Evolutionary conservation across 495 filamentous ascomycete species (phyloP).

Genomic region (Trichocladium uniseriatum): DNA sequence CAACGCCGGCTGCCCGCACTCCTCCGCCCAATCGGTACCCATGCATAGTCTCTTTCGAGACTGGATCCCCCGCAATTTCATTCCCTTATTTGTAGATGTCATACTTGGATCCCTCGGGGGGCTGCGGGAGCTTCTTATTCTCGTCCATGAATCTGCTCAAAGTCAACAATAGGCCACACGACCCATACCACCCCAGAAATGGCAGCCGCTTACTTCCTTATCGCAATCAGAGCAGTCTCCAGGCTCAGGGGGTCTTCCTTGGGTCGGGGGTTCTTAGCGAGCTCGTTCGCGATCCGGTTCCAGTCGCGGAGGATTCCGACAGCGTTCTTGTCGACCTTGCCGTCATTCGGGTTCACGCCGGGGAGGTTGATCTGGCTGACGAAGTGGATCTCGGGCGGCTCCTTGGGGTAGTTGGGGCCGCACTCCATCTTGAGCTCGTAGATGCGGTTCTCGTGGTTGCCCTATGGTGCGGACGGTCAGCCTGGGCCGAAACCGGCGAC

Average conservation of each 20-base stretch:
- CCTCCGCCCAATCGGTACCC: too few species aligned
- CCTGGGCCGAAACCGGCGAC: not conserved
- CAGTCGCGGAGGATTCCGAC: conserved; percentile 78
- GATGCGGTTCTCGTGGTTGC: conserved; percentile 94
- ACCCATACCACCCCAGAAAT: not conserved
- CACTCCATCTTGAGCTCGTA: conserved; percentile 98
- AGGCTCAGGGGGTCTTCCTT: conserved; percentile 29
- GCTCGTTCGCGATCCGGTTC: conserved; percentile 81
- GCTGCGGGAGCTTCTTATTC: conserved; percentile 92
- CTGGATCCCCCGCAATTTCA: too few species aligned
- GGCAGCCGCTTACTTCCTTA: conserved; percentile 20
- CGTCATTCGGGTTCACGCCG: conserved; percentile 70
- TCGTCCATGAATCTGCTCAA: conserved; percentile 79
- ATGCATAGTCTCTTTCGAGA: too few species aligned
- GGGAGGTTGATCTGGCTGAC: conserved; percentile 90
- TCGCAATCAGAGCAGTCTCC: conserved; percentile 47
- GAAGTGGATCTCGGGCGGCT: conserved; percentile 81
- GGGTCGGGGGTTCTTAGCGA: conserved; percentile 39
- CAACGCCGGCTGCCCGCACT: too few species aligned
- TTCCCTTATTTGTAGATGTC: conserved; percentile 21
- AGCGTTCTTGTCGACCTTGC: conserved; percentile 76
- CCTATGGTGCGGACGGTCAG: conserved; percentile 43
- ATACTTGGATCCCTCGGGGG: conserved; percentile 78
- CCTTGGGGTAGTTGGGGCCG: conserved; percentile 78
- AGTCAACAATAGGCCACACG: conserved; percentile 20